Base-by-base conservation (phyloP, 139 green algal genomes). In the Tetraselmis striata region DNA sequence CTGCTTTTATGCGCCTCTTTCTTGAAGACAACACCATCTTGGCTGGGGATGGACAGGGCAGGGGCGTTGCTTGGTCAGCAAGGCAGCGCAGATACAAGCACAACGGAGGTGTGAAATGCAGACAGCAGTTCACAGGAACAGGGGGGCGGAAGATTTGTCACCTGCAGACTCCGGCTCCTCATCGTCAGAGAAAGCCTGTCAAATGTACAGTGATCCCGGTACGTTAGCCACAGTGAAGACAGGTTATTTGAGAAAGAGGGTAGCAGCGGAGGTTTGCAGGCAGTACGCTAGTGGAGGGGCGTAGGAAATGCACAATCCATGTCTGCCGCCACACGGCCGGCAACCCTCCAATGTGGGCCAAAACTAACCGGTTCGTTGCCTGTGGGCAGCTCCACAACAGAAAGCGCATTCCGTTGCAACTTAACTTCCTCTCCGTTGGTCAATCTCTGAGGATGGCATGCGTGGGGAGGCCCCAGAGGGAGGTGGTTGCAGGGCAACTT, bases 401-500 rank as follows among this genome's bases (percentile, higher is more conserved):
- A 77, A 0, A 96, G 85, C 0, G 92, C 93, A 45, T 96, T 96
- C 30, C 93, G 81, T 84, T 96, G 93, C 77, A 96, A 83, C 84
- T 91, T 92, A 0, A 94, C 86, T 59, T 94, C 88, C 74, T 93
- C 87, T 0, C 93, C 93, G n/a, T 82, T 92, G 24, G 81, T 59
- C 31, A 94, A 85, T 11, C 90, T 59, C 87, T 91, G 83, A 30
- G 82, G 2, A 24, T 2, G 25, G 18, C 28, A 5, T 59, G 0
- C 1, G 24, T 30, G n/a, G n/a, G 30, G 18, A 0, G 29, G 11
- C 18, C 27, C 30, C 27, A n/a, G 28, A 79, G 28, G 28, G 28
- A 30, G 28, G 25, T 2, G 25, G 29, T 79, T 29, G 76, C 30
- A 24, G 76, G 28, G 2, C 27, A 29, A 18, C 2, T 59, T 45